Percentiles rank a stretch among this genome's conserved stretches.
These are phyloP conservation scores for Chrysoporthe deuterocubensis DNA, from an alignment of 2,329 filamentous ascomycete species.

Conservation along the genomic window DNA sequence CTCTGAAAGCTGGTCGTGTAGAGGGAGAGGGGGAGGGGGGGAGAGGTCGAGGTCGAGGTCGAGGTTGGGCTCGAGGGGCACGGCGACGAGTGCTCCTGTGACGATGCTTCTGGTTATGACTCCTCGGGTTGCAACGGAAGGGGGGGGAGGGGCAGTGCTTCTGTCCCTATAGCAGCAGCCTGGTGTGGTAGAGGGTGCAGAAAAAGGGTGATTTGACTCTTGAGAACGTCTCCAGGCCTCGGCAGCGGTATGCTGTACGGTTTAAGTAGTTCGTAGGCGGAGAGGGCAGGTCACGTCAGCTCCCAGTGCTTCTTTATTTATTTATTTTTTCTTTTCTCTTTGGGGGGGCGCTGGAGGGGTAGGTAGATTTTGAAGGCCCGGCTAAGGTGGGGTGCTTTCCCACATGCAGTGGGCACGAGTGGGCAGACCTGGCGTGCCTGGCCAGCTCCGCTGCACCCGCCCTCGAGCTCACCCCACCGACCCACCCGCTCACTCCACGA, in stretches of 20 bases:
- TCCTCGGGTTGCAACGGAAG: no score
- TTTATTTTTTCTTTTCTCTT: neutral
- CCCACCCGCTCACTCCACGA: neutral
- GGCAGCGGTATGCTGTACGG: no score
- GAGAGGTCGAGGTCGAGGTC: neutral
- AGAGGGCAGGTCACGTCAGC: neutral
- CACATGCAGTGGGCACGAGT: neutral
- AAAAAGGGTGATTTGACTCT: conserved; percentile 16
- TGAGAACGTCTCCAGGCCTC: neutral
- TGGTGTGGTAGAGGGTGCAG: neutral
- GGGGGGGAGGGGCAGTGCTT: neutral
- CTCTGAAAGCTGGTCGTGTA: neutral
- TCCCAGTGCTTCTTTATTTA: neutral
- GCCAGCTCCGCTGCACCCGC: no score
- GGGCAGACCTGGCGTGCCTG: neutral
- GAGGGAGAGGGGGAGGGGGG: neutral
- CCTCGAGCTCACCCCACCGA: no score
- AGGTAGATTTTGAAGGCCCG: conserved; percentile 22
- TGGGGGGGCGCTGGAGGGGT: conserved; percentile 8
- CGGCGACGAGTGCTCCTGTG: no score
- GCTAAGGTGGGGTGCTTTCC: conserved; percentile 22
- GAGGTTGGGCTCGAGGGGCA: neutral
- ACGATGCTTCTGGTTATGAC: no score
- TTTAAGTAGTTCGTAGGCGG: neutral
- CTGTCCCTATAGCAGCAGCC: neutral